phyloP scores from a whole-genome alignment of 257 asterid genomes.

The Oldenlandia corymbosa region DNA sequence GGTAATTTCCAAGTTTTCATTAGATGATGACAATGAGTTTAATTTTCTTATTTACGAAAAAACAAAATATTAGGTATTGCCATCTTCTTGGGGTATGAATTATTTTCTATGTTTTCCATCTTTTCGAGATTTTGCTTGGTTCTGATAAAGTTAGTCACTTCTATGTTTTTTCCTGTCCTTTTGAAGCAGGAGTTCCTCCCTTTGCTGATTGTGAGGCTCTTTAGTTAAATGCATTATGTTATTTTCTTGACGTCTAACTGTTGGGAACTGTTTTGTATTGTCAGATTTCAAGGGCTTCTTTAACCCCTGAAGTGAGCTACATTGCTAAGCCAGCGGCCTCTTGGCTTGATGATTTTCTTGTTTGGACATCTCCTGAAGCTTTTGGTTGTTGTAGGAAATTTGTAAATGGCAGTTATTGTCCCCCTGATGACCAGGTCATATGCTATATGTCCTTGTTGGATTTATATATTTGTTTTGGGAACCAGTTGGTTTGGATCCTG shows the following conservation, averaged over 20 bases:
- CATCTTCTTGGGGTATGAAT: background rate
- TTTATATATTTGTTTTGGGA: background rate
- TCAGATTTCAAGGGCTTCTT: conserved; percentile 91
- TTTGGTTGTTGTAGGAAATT: conserved; percentile 96
- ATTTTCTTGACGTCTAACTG: background rate
- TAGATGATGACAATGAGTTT: background rate
- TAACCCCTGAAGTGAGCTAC: conserved; percentile 77
- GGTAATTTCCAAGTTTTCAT: background rate
- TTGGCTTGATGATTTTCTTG: conserved; percentile 98
- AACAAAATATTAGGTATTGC: no score
- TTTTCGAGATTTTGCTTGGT: background rate
- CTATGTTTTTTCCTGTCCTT: background rate
- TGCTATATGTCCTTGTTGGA: background rate
- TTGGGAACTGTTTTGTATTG: conserved; percentile 9
- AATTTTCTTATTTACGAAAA: background rate
- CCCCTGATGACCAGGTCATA: conserved; percentile 91
- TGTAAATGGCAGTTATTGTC: conserved; percentile 81
- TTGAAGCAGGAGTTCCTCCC: background rate
- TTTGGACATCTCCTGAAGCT: conserved; percentile 97
- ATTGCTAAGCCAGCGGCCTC: conserved; percentile 99
- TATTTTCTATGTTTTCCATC: background rate
- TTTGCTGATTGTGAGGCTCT: background rate
- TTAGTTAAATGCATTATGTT: background rate
- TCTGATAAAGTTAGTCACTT: background rate
- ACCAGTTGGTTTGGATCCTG: background rate